Conservation (phyloP, 2,329 filamentous ascomycete genomes). For the Cryoendolithus antarcticus region DNA sequence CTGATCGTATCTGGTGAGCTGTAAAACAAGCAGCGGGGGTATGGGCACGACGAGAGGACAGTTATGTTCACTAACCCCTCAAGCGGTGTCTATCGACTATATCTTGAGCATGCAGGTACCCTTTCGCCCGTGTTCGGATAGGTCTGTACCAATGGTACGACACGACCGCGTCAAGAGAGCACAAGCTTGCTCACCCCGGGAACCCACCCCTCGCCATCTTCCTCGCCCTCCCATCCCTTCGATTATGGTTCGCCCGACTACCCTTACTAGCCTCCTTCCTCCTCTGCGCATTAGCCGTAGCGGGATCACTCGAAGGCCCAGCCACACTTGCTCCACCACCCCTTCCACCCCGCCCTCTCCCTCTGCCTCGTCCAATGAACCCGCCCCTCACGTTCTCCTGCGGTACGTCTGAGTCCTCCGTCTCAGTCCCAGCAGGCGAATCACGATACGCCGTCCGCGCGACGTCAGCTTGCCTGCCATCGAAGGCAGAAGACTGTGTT, state of each 20-base stretch:
- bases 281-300: constrained; percentile 58
- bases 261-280: constrained; percentile 75
- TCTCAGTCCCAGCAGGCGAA: constrained; percentile 41
- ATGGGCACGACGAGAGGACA: too few species aligned
- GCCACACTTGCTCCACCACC: constrained; percentile 43
- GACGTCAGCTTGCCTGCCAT: constrained; percentile 53
- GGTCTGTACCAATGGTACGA: too few species aligned
- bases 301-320: constrained; percentile 54
- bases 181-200: constrained; percentile 16
- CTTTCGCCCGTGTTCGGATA: too few species aligned
- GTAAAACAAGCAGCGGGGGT: too few species aligned
- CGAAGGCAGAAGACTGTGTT: constrained; percentile 52
- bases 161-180: too few species aligned
- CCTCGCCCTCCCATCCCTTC: constrained; percentile 55
- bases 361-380: constrained; percentile 35
- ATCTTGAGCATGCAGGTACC: too few species aligned
- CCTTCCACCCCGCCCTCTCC: constrained; percentile 35
- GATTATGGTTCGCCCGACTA: constrained; percentile 74
- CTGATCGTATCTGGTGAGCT: too few species aligned
- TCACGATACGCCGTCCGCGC: constrained; percentile 52
- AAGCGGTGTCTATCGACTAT: too few species aligned
- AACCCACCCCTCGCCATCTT: constrained; percentile 50
- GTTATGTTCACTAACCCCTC: too few species aligned
- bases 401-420: constrained; percentile 42
- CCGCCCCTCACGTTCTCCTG: constrained; percentile 29